A percentile compares a stretch with the other conserved stretches of the same genome.
These are phyloP conservation scores for Massarina eburnea DNA, from an alignment of 2,329 filamentous ascomycete species.

Conservation along the genomic window DNA sequence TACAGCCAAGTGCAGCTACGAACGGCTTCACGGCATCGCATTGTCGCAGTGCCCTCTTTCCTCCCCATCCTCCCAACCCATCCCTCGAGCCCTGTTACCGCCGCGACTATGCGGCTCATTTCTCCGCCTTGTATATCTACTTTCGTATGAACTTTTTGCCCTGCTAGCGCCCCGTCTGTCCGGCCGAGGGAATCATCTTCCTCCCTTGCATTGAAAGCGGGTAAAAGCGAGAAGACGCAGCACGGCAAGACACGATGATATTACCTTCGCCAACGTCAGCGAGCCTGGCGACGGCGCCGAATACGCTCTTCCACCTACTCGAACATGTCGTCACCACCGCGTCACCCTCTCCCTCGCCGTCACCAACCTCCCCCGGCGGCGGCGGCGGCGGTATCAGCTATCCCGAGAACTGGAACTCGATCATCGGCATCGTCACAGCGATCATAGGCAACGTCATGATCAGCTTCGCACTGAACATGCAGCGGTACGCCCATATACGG, in stretches of 20 bases:
- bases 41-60: background rate
- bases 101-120: slow-evolving; percentile 17
- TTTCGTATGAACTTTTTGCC: slow-evolving; percentile 9
- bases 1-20: slow-evolving; percentile 7
- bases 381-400: slow-evolving; percentile 9
- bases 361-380: slow-evolving; percentile 11
- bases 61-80: background rate
- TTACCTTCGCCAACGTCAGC: slow-evolving; percentile 26
- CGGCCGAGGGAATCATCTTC: background rate
- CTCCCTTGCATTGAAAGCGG: slow-evolving; percentile 11
- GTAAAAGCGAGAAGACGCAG: too few relatives aligned
- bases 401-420: slow-evolving; percentile 72
- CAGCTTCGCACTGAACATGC: slow-evolving; percentile 92
- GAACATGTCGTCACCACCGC: slow-evolving; percentile 8
- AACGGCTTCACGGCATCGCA: slow-evolving; percentile 10
- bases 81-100: background rate
- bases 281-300: slow-evolving; percentile 16
- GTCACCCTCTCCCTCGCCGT: slow-evolving; percentile 4
- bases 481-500: slow-evolving; percentile 90
- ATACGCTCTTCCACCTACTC: background rate
- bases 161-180: slow-evolving; percentile 3
- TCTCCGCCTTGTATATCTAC: slow-evolving; percentile 9
- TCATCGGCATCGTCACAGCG: slow-evolving; percentile 92
- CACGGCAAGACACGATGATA: slow-evolving; percentile 24
- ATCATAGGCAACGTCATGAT: slow-evolving; percentile 93